A percentile compares a stretch with the other conserved stretches of the same genome.
Evolutionary conservation across 75 land plant species (phyloP).

Genomic region (Ceratopteris richardii): DNA sequence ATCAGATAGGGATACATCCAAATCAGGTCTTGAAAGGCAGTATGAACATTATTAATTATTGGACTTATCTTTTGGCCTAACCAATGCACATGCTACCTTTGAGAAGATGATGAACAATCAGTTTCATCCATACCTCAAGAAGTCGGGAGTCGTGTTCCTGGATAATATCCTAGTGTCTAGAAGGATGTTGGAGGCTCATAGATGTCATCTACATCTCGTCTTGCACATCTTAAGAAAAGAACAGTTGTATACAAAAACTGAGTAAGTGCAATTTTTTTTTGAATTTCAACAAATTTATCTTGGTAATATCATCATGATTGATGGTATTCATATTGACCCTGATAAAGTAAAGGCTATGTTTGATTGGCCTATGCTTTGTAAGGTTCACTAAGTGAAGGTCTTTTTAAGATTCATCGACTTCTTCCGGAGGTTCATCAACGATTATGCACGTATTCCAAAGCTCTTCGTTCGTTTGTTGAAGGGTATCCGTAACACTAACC

Average conservation of each 20-base stretch:
- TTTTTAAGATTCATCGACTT: constrained; percentile 18
- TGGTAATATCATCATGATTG: constrained; percentile 5
- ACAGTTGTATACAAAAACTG: constrained; percentile 12
- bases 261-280: constrained; percentile 18
- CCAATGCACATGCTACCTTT: constrained; percentile 30
- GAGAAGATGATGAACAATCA: constrained; percentile 15
- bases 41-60: constrained; percentile 20
- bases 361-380: constrained; percentile 3
- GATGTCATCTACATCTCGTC: constrained; percentile 1
- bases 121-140: constrained; percentile 3
- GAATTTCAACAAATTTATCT: background rate
- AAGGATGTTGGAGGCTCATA: constrained; percentile 7
- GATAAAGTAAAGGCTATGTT: constrained; percentile 5
- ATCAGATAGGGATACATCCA: constrained; percentile 11
- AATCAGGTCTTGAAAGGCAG: constrained; percentile 12
- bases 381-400: background rate
- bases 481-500: no score
- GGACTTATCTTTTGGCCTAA: constrained; percentile 27
- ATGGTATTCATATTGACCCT: constrained; percentile 12
- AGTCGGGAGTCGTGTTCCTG: constrained; percentile 19
- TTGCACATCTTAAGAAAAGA: constrained; percentile 2
- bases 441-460: no score
- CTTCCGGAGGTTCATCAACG: constrained; percentile 14
- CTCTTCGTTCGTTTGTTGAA: no score
- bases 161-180: constrained; percentile 25